phyloP scores from a whole-genome alignment of 164 flowering plant species.

The Liriodendron chinense region DNA sequence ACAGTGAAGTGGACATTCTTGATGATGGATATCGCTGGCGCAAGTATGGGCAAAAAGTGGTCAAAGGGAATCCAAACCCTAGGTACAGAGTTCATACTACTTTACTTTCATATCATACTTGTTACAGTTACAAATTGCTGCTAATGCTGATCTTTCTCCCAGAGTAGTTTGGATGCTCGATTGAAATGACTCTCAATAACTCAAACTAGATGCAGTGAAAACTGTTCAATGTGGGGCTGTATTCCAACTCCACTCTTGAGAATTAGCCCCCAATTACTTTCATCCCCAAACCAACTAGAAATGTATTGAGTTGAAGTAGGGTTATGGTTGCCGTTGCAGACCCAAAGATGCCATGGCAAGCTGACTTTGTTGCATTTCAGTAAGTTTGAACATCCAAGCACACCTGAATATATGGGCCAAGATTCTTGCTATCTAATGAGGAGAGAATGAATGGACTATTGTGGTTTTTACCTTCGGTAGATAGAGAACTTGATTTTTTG shows the following conservation, averaged over 20 bases:
- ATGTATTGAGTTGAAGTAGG: background rate
- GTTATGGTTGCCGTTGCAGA: too few species aligned
- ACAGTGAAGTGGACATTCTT: conserved; percentile 76
- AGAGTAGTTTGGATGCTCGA: background rate
- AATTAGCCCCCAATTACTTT: background rate
- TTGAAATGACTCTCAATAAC: background rate
- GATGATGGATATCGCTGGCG: conserved; percentile 97
- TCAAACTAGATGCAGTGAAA: background rate
- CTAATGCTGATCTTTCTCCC: background rate
- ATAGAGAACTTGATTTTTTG: too few species aligned
- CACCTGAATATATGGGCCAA: too few species aligned
- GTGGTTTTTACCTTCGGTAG: too few species aligned
- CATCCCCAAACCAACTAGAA: background rate
- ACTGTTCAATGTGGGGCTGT: too few species aligned
- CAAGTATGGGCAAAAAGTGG: conserved; percentile 86
- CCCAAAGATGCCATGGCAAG: too few species aligned
- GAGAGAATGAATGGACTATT: too few species aligned
- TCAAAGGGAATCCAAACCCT: conserved; percentile 89
- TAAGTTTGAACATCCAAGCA: too few species aligned
- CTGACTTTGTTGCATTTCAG: too few species aligned
- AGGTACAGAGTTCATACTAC: conserved; percentile 36
- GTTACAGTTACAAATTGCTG: background rate
- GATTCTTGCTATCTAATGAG: too few species aligned
- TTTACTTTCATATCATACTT: background rate
- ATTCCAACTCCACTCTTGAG: background rate